Base-by-base conservation (phyloP, 345 rosid genomes). In the Eucalyptus curtisii region DNA sequence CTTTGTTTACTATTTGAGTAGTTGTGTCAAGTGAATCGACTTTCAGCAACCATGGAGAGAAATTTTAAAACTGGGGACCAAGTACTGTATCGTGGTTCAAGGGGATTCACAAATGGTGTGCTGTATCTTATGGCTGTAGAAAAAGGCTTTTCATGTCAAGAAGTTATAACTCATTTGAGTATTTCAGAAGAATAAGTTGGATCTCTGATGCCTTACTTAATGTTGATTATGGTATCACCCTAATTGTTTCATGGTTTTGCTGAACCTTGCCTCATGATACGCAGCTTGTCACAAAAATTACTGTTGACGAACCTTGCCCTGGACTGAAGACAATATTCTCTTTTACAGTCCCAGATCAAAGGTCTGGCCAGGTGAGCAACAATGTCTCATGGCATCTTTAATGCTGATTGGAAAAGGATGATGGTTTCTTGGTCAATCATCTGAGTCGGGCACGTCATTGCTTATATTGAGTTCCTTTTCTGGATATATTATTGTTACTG, bases 301-400 rank as follows among this genome's bases (percentile, higher is more conserved):
- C 97, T 0, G 89, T 95, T 89, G 94, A 96, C 91, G 96, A 97
- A 91, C 95, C 97, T 92, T 94, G 95, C 71, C 99, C 98, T 52
- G 99, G 99, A 59, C 88, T 95, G 91, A 97, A 93, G 95, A 64
- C 98, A 20, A 96, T 96, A 89, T 89, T 96, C 80, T 95, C 95
- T 92, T 94, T 95, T 93, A 95, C 88, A 89, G 94, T 91, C 79
- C 99, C 99, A 88, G 99, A 97, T 92, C 98, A 94, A 89, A 94
- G 97, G 91, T 97, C 99, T 68, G 99, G 97, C 91, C 96, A 95
- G 98, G 99, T 96, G 90, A 76, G 84, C 15, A 6, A n/a, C 33
- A n/a, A 64, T 64, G 76, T 64, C 76, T 64, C 76, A 64, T 64
- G 76, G 40, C 76, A 64, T 64, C 76, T 76, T 71, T 71, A 17